Conservation (phyloP, 1,139 yeast genomes). For the Sporopachydermia cereana region DNA sequence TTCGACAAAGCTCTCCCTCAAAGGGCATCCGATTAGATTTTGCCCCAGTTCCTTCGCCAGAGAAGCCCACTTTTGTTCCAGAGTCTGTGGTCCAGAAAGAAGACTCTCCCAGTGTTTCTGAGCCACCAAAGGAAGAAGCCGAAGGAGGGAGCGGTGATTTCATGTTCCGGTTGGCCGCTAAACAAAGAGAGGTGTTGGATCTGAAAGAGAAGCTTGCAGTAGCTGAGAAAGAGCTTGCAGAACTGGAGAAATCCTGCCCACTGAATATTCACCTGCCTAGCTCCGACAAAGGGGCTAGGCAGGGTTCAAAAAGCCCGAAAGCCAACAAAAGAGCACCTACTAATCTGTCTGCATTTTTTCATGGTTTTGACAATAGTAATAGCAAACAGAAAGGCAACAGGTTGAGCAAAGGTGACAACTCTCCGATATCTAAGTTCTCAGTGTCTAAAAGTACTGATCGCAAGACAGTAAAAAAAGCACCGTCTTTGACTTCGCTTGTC, state of each 20-base stretch:
- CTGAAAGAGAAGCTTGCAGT: constrained; percentile 19
- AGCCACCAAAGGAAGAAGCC: neutral
- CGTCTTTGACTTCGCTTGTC: neutral
- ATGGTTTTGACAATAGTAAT: neutral
- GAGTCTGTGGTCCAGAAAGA: too few species aligned
- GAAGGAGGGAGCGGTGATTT: neutral
- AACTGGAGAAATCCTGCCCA: neutral
- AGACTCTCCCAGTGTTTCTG: too few species aligned
- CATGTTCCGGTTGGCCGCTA: constrained; percentile 4
- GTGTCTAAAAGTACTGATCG: neutral
- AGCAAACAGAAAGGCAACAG: neutral
- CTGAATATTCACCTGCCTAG: constrained; percentile 1
- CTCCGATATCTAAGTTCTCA: neutral
- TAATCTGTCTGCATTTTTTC: constrained; percentile 1
- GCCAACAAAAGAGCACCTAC: neutral
- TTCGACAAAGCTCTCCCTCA: neutral
- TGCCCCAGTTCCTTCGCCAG: neutral
- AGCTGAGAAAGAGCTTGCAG: constrained; percentile 19
- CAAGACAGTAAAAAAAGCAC: neutral
- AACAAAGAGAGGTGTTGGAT: constrained; percentile 8
- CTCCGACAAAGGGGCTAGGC: neutral
- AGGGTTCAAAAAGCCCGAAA: neutral
- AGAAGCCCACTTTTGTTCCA: neutral
- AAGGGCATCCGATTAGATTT: neutral
- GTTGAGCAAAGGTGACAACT: neutral